Evolutionary conservation across 345 rosid species (phyloP).

Genomic region (Crucihimalaya himalaica): DNA sequence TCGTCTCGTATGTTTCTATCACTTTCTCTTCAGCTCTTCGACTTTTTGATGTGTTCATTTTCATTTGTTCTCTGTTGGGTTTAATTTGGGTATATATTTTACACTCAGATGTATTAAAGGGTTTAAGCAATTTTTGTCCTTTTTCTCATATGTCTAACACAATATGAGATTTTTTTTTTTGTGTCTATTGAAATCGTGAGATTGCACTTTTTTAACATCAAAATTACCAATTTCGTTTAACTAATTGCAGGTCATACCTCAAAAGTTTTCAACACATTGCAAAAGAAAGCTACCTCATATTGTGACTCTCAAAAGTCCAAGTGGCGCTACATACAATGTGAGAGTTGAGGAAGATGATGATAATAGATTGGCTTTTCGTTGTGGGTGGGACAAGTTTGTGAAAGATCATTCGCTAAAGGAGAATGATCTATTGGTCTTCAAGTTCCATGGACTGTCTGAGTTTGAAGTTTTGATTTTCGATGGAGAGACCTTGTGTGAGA

Average conservation of each 20-base stretch:
- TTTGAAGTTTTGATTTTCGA: constrained; percentile 72
- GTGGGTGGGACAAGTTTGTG: constrained; percentile 71
- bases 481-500: constrained; percentile 65
- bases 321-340: constrained; percentile 58
- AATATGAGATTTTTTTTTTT: background rate
- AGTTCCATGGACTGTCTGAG: constrained; percentile 61
- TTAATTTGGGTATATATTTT: background rate
- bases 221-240: background rate
- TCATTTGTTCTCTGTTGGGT: background rate
- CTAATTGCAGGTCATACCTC: constrained; percentile 59
- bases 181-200: background rate
- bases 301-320: constrained; percentile 70
- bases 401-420: constrained; percentile 54
- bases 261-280: constrained; percentile 51
- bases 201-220: background rate
- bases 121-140: background rate
- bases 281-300: constrained; percentile 54
- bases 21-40: background rate
- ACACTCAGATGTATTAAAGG: background rate
- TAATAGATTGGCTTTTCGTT: constrained; percentile 44
- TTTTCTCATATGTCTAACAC: no score
- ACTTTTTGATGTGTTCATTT: background rate
- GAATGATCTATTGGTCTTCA: constrained; percentile 71
- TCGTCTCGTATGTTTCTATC: constrained; percentile 48
- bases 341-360: constrained; percentile 46